Evolutionary conservation across 306 rosid species (phyloP), one percentile per base, ranked within the genome.

Genomic region (Lathyrus aphaca): DNA sequence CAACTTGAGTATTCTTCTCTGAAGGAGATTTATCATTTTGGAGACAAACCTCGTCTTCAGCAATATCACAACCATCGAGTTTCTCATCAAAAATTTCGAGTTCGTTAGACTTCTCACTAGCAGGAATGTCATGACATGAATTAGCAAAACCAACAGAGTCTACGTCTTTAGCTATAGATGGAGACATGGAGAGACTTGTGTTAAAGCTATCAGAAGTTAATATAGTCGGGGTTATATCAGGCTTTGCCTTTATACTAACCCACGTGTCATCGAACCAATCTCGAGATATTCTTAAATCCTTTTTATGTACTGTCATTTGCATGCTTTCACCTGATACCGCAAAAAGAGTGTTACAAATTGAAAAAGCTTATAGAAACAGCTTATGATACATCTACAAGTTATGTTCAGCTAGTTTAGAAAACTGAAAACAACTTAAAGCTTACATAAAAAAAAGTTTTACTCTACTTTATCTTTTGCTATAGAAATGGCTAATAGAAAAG

Each of bases 241-340:
- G 91, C 78, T 86, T 91, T 37, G 80, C 76, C 82, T 81, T 80
- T 40, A 87, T 75, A 59, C 80, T 69, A 71, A 88, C 51, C 99
- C 99, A 94, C 46, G 42, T 67, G 79, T 86, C 91, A n/a, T 89
- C 91, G 43, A 79, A 83, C 99, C 99, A 94, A 73, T 94, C 99
- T 80, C 88, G 69, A 21, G 99, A 91, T 75, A 78, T 70, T 88
- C 99, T 83, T 25, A 94, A 78, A 78, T 91, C 91, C 80, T 82
- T 87, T 79, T 70, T 87, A 76, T 54, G 74, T 42, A 88, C 44
- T 65, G 70, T 86, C 89, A 83, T 75, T 14, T 76, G 74, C 66
- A 85, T 75, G 84, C 87, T 79, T 86, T 94, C 99, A 72, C 96
- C 99, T 94, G 71, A 78, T 55, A 81, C 60, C 71, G 43, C 53